Base-by-base conservation (phyloP, 129 eudicot species). In the Flaveria brownii region DNA sequence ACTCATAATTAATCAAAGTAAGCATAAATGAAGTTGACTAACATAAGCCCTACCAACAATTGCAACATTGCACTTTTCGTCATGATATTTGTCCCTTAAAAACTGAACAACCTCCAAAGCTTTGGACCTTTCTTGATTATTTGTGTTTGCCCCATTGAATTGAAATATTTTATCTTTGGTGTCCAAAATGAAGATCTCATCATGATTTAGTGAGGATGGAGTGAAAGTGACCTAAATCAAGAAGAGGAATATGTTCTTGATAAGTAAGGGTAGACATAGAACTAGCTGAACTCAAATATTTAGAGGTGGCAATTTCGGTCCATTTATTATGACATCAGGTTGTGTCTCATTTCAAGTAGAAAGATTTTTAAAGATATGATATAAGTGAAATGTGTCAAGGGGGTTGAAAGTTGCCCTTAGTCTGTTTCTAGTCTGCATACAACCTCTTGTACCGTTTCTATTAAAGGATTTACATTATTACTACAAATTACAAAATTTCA, bases 131-230 rank as follows among this genome's bases (percentile, higher is more conserved):
- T 89, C 96, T 62, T 90, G 94, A 66, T 90, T 82, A 83, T 81
- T 86, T 43, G 98, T 86, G 81, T 90, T 90, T 47, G 88, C 88
- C 26, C 98, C 98, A 71, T 86, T 92, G 83, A 92, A 92, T 66
- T 84, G 91, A 83, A 75, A 90, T 62, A 92, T 90, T 86, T 86
- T 92, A 2, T 89, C 88, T 82, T 92, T 86, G 15, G 96, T 84
- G 77, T 90, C 94, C 81, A 92, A 82, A 41, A 92, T 92, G 80
- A 92, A 92, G 23, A 92, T 82, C 82, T 92, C 98, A 83, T 92
- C 98, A 68, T 92, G 96, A 84, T 88, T 92, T 77, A 90, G 74
- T 0, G 96, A 76, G 50, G 98, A 89, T 75, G 88, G 92, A 41
- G 85, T 71, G 80, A 90, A 92, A 25, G 94, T 91, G 69, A 92